Evolutionary conservation across 768 basidiomycete species (phyloP), one percentile per base, ranked within the genome.

Genomic region (Mycena maculata): DNA sequence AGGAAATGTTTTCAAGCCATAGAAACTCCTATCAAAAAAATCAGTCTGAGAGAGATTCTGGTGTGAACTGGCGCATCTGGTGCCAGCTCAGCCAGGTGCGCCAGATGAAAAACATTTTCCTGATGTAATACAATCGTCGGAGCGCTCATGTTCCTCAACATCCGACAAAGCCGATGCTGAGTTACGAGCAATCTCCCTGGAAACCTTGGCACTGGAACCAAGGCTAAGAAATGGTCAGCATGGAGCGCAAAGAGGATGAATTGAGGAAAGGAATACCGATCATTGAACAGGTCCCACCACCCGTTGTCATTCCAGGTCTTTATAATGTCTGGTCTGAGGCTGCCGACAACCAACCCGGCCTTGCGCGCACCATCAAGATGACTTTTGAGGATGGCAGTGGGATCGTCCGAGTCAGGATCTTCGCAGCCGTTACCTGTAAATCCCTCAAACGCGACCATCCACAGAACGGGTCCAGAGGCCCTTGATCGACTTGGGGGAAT

Each of bases 391-490:
- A 63, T 41, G 4, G 42, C 62, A 2, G 27, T 8, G 4, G 62
- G 62, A 41, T 63, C 38, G 16, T 63, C 62, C 1, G 49, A 58
- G 49, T 65, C 56, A 1, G 63, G 28, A 42, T 65, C 63, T 10
- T 56, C 63, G 8, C 63, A 55, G 4, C 63, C 63, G 23, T 65
- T 65, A 2, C 63, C 63, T 10, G 63, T 65, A 49, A 58, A 65
- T 16, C 15, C 22, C 20, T 65, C 63, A 12, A 65, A 58, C 0
- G 63, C 56, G 12, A 39, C 4, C 38, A 65, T 65, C n/a, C 39
- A 58, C 2, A 1, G 63, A 49, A 1, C 56, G 63, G 23, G n/a
- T 10, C 20, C 31, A 65, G 0, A 65, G 23, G 18, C 15, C 5
- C 10, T 22, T 12, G 6, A 65, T 30, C 4, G 63, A 49, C 9